phyloP scores from a whole-genome alignment of 805 yeast species.

The Schizosaccharomyces osmophilus region DNA sequence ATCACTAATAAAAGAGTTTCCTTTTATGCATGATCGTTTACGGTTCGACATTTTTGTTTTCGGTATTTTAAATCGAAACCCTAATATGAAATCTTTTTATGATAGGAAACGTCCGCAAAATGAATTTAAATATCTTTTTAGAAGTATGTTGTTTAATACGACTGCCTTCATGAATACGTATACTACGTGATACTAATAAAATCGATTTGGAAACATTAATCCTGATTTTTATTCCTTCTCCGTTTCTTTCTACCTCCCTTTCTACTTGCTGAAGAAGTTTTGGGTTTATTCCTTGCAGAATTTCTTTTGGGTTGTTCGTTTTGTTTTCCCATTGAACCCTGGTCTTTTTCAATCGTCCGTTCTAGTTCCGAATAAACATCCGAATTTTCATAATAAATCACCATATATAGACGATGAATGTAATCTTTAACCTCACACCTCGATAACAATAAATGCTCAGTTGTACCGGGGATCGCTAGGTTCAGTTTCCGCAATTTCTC shows the following conservation, averaged over 20 bases:
- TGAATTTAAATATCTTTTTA: no score
- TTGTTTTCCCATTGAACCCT: background rate
- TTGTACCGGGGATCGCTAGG: background rate
- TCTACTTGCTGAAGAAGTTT: constrained; percentile 1
- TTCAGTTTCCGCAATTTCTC: constrained; percentile 5
- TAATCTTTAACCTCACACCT: constrained; percentile 1
- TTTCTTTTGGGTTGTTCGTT: background rate
- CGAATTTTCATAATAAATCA: constrained; percentile 1
- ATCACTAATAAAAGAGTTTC: no score
- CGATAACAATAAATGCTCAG: background rate
- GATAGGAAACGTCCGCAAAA: no score
- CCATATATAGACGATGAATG: background rate
- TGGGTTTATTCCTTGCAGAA: no score
- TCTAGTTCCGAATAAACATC: constrained; percentile 5
- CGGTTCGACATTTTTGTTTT: no score
- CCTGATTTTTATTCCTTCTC: background rate
- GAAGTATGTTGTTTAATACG: no score
- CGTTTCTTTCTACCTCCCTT: constrained; percentile 2
- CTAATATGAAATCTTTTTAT: no score
- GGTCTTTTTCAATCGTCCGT: background rate
- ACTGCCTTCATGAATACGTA: no score
- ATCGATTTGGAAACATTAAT: background rate
- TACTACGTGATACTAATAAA: no score
- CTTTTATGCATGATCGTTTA: no score
- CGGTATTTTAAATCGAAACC: no score